Conservation (phyloP, 768 basidiomycete genomes). For the Guyanaporus albipodus region DNA sequence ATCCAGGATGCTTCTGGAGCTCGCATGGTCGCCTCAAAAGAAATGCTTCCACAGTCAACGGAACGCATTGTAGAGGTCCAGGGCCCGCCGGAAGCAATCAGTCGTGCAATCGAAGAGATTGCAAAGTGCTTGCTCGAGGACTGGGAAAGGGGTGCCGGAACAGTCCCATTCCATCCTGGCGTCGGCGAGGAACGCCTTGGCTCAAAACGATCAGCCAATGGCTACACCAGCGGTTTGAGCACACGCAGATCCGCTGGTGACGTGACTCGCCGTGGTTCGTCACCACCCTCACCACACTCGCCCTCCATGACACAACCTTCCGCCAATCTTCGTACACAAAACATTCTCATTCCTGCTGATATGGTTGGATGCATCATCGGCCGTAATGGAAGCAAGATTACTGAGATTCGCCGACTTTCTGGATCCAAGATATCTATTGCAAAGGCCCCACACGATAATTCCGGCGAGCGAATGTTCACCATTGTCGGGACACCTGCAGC, state of each 20-base stretch:
- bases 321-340: slow-evolving; percentile 92
- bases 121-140: slow-evolving; percentile 94
- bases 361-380: slow-evolving; percentile 99
- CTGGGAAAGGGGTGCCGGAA: slow-evolving; percentile 92
- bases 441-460: slow-evolving; percentile 98
- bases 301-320: slow-evolving; percentile 53
- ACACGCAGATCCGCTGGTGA: slow-evolving; percentile 69
- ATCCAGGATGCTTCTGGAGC: slow-evolving; percentile 96
- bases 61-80: slow-evolving; percentile 99
- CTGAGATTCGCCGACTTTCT: slow-evolving; percentile 96
- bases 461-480: slow-evolving; percentile 99
- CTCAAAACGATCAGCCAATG: slow-evolving; percentile 49
- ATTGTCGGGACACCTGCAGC: slow-evolving; percentile 95
- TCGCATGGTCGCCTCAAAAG: slow-evolving; percentile 98
- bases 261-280: slow-evolving; percentile 40
- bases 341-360: slow-evolving; percentile 98
- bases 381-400: slow-evolving; percentile 96
- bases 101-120: slow-evolving; percentile 92
- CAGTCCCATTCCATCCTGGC: slow-evolving; percentile 94
- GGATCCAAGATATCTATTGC: slow-evolving; percentile 99
- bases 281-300: slow-evolving; percentile 33
- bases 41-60: slow-evolving; percentile 98
- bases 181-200: slow-evolving; percentile 64
- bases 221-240: slow-evolving; percentile 45
- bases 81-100: slow-evolving; percentile 88